phyloP scores from a whole-genome alignment of 305 asterid genomes.

The Fraxinus greggii region DNA sequence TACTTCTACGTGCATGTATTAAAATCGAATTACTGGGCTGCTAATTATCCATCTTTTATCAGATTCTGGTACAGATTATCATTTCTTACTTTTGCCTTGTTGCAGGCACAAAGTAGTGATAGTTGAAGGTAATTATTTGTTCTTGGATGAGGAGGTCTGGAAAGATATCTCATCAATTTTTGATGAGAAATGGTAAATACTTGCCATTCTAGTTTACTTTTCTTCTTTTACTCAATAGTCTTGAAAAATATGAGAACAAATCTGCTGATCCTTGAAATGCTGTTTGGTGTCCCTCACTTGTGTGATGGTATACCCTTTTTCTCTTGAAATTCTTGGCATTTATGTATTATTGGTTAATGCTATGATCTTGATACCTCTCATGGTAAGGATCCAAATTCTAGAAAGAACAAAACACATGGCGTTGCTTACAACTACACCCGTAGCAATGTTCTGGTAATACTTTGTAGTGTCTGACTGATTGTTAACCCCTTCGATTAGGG shows the following conservation, averaged over 20 bases:
- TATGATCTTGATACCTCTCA: neutral
- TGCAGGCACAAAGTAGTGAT: slow-evolving; percentile 90
- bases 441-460: neutral
- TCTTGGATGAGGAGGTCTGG: slow-evolving; percentile 76
- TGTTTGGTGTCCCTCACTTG: neutral
- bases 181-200: slow-evolving; percentile 85
- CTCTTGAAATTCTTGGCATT: neutral
- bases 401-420: neutral
- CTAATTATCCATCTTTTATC: slow-evolving; percentile 16
- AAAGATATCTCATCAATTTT: slow-evolving; percentile 67
- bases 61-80: neutral
- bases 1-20: slow-evolving; percentile 19
- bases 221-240: slow-evolving; percentile 2
- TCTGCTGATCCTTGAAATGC: neutral
- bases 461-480: neutral
- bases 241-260: neutral
- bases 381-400: neutral
- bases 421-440: neutral
- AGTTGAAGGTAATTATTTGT: slow-evolving; percentile 91
- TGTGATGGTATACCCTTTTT: neutral
- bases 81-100: slow-evolving; percentile 20
- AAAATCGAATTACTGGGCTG: slow-evolving; percentile 5
- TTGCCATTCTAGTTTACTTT: neutral
- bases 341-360: neutral
- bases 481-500: neutral